Conservation (phyloP, 805 yeast species). For the Starmerella powellii region DNA sequence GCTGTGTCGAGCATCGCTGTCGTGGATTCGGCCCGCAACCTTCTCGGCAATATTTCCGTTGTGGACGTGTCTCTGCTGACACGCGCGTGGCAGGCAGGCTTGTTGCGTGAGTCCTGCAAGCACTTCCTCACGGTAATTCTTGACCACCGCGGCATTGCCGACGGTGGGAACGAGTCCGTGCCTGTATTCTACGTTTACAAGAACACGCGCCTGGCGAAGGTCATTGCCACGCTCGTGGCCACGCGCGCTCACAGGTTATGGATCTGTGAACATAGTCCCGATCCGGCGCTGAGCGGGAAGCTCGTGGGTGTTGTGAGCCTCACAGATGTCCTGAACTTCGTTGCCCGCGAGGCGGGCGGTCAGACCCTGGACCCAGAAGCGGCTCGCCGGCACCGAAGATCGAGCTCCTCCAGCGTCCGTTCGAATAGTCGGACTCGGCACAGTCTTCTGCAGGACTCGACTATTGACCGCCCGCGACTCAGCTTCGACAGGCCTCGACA, state of each 20-base stretch:
- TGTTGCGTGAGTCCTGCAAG: slow-evolving; percentile 69
- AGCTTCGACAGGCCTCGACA: slow-evolving; percentile 17
- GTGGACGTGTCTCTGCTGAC: slow-evolving; percentile 88
- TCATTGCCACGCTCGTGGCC: slow-evolving; percentile 89
- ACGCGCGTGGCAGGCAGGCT: slow-evolving; percentile 71
- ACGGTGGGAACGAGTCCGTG: slow-evolving; percentile 81
- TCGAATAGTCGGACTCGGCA: slow-evolving; percentile 20
- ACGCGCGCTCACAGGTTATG: slow-evolving; percentile 73
- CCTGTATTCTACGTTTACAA: slow-evolving; percentile 90
- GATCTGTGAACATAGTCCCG: slow-evolving; percentile 30
- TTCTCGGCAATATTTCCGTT: slow-evolving; percentile 85
- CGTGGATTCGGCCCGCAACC: slow-evolving; percentile 60
- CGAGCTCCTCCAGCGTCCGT: slow-evolving; percentile 23
- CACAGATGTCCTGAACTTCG: slow-evolving; percentile 74
- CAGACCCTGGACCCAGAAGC: slow-evolving; percentile 59
- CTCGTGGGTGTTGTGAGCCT: slow-evolving; percentile 83
- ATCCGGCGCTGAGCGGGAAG: slow-evolving; percentile 44
- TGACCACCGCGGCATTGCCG: slow-evolving; percentile 77
- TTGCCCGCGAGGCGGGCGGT: slow-evolving; percentile 65
- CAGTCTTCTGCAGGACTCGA: slow-evolving; percentile 11
- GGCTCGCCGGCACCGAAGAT: slow-evolving; percentile 79
- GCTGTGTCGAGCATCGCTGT: slow-evolving; percentile 88
- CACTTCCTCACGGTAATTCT: slow-evolving; percentile 80
- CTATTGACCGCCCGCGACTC: slow-evolving; percentile 12
- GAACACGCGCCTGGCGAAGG: slow-evolving; percentile 68